Evolutionary conservation across 129 eudicot genomes (phyloP).

Genomic region (Saposhnikovia divaricata): DNA sequence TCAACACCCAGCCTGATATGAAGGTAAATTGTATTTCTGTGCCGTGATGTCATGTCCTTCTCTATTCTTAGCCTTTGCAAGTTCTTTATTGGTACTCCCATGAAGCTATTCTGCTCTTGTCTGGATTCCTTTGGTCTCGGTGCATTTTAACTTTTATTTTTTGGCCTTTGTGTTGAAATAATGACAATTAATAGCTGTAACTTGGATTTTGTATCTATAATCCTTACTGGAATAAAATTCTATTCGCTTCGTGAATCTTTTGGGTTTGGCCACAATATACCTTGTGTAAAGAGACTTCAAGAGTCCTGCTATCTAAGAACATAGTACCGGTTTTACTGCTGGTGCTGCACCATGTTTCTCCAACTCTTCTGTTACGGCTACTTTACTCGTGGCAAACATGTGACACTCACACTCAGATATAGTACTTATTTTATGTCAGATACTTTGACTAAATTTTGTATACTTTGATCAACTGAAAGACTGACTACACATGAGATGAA

Average conservation of each 20-base stretch:
- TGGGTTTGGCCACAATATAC: too few relatives aligned
- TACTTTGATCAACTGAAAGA: not conserved
- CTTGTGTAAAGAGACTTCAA: not conserved
- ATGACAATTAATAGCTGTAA: not conserved
- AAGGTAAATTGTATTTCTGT: conserved; percentile 49
- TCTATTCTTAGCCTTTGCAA: not conserved
- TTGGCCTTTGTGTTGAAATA: not conserved
- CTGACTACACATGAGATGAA: too few relatives aligned
- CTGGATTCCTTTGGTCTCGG: not conserved
- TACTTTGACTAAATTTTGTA: not conserved
- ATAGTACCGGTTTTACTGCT: not conserved
- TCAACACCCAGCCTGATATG: conserved; percentile 91
- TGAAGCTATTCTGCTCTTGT: not conserved
- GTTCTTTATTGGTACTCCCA: not conserved
- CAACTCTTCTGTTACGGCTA: not conserved
- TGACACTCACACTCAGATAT: not conserved
- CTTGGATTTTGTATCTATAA: not conserved
- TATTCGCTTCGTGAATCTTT: not conserved
- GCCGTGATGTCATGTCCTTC: not conserved
- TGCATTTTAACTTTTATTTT: not conserved
- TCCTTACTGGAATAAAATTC: not conserved
- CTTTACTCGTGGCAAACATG: not conserved
- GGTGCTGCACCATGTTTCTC: too few relatives aligned
- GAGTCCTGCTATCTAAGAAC: not conserved
- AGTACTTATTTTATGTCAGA: not conserved